A percentile compares a stretch with the other conserved stretches of the same genome.
Evolutionary conservation across 2,329 filamentous ascomycete genomes (phyloP).

Genomic region (Aspergillus luchuensis): DNA sequence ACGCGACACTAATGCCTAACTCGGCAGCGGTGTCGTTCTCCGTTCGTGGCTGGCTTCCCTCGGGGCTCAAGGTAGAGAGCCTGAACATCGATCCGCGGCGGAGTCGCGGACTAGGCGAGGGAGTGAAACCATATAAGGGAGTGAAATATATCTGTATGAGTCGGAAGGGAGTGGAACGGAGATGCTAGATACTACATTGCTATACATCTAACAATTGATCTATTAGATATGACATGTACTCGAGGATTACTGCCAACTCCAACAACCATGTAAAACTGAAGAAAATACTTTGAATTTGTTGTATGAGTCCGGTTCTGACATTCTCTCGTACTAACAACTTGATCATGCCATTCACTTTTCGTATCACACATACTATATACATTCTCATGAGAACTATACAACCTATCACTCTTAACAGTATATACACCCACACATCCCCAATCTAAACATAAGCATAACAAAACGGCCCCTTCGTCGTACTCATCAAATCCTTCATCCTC

Average conservation of each 20-base stretch:
- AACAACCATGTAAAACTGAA: too few species aligned
- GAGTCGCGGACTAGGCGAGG: conserved; percentile 81
- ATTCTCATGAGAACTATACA: too few species aligned
- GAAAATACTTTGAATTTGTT: too few species aligned
- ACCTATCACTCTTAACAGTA: background rate
- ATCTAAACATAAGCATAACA: conserved; percentile 48
- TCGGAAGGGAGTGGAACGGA: conserved; percentile 54
- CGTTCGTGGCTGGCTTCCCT: conserved; percentile 66
- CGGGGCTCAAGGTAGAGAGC: conserved; percentile 64
- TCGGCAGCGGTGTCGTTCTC: conserved; percentile 69
- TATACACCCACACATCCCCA: background rate
- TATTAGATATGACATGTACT: background rate
- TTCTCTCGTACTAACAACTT: too few species aligned
- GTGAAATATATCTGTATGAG: conserved; percentile 91
- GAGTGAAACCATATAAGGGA: conserved; percentile 93
- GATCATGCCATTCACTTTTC: too few species aligned
- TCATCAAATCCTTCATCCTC: conserved; percentile 44
- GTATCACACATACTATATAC: too few species aligned
- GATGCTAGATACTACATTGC: conserved; percentile 21
- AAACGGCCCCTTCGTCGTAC: conserved; percentile 49
- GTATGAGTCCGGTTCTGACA: too few species aligned
- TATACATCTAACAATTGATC: conserved; percentile 4
- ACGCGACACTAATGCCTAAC: conserved; percentile 77
- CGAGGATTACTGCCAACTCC: background rate
- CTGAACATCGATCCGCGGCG: conserved; percentile 69